Evolutionary conservation across 352 stramenopile species (phyloP).

Genomic region (Globisporangium polare): DNA sequence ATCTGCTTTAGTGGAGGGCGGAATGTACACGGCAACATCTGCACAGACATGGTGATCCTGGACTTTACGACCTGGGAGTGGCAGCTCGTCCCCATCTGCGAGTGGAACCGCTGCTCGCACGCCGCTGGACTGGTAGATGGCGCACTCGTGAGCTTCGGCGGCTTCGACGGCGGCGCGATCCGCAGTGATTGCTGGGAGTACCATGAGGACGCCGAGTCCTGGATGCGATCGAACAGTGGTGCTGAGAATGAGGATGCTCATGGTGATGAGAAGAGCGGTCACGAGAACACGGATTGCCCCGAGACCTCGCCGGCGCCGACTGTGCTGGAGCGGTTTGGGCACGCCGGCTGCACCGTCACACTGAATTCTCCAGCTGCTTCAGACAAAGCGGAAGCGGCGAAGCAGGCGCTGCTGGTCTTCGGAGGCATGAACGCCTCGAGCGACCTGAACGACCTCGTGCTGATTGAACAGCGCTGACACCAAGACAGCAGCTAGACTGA

Average conservation of each 20-base stretch:
- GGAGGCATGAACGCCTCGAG: conserved; percentile 49
- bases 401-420: conserved; percentile 38
- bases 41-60: conserved; percentile 54
- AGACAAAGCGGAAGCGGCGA: neutral
- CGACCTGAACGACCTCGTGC: conserved; percentile 37
- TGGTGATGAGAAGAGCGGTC: neutral
- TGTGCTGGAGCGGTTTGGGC: conserved; percentile 35
- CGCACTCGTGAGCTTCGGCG: conserved; percentile 43
- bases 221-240: conserved; percentile 18
- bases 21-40: conserved; percentile 47
- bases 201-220: conserved; percentile 41
- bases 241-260: no score
- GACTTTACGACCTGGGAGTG: conserved; percentile 34
- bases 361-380: neutral
- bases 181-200: conserved; percentile 44
- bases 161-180: conserved; percentile 47
- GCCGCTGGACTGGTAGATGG: conserved; percentile 24
- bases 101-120: conserved; percentile 54
- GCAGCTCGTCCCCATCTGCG: conserved; percentile 49
- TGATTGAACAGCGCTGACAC: conserved; percentile 16
- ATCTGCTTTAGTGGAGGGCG: conserved; percentile 50
- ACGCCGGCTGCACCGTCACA: conserved; percentile 16
- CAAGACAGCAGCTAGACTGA: neutral
- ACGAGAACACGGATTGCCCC: conserved; percentile 8
- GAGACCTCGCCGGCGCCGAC: neutral